Base-by-base conservation (phyloP, 2,329 filamentous ascomycete genomes). In the Colletotrichum endophyticum region DNA sequence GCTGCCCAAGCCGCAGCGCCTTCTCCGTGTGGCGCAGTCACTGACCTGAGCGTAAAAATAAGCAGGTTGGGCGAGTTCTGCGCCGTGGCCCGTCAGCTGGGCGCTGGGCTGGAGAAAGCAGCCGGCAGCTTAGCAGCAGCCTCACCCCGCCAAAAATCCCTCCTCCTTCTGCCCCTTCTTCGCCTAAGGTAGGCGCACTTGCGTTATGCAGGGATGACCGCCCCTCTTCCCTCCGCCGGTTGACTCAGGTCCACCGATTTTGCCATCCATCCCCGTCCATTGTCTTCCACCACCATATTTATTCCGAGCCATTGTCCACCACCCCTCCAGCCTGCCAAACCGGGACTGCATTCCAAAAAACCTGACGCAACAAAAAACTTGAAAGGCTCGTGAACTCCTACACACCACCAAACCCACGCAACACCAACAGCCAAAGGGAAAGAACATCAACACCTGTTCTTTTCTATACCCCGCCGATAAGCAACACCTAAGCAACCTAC, bases 261-360 rank as follows among this genome's bases (percentile, higher is more conserved):
- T 73, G 66, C 59, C 81, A 76, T 82, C 80, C 78, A 81, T 80
- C 78, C 80, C 80, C 78, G 77, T 83, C 83, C 80, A 84, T 82
- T 36, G 73, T 78, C 74, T 78, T 78, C 75, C 69, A 75, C 70
- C 56, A 53, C 59, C 61, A 70, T 71, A 67, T 72, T 70, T 77
- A 73, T 73, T 73, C 63, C 76, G 34, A 70, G 36, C 66, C 70
- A 67, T 67, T 70, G 57, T 34, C 70, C 64, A 59, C 59, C 28
- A n/a, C 27, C 57, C 57, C 61, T 34, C 15, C 67, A 49, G 66
- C 53, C 63, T 67, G 19, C 69, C 62, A 56, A 72, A 62, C 70
- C 28, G 34, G 64, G 34, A 62, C 71, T 32, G 8, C 30, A 22
- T 28, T 15, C 30, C 66, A 63, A 64, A 72, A 75, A 75, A 75